A percentile compares a stretch with the other conserved stretches of the same genome.
Conservation (phyloP, 306 rosid genomes). For the Quercus variabilis region DNA sequence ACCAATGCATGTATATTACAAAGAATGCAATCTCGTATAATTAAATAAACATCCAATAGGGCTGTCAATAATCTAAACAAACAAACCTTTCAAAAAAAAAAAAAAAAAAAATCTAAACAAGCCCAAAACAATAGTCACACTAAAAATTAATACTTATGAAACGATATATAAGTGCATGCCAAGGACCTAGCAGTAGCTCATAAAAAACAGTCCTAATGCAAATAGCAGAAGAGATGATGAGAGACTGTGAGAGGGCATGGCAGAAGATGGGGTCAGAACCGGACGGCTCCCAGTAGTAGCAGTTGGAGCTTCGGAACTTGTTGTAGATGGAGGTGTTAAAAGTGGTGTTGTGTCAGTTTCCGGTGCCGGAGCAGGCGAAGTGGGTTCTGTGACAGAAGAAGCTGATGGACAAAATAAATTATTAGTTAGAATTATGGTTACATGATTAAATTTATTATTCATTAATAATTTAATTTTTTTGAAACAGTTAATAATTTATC, state of each 20-base stretch:
- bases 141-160: slow-evolving; percentile 18
- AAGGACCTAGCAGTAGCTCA: slow-evolving; percentile 39
- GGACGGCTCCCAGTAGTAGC: slow-evolving; percentile 52
- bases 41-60: slow-evolving; percentile 16
- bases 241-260: slow-evolving; percentile 29
- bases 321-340: slow-evolving; percentile 43
- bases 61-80: slow-evolving; percentile 12
- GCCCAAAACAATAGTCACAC: slow-evolving; percentile 11
- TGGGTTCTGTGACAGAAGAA: slow-evolving; percentile 45
- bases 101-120: neutral
- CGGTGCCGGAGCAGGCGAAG: slow-evolving; percentile 55
- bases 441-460: neutral
- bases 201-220: slow-evolving; percentile 29
- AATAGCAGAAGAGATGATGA: slow-evolving; percentile 42
- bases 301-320: slow-evolving; percentile 46
- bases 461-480: no score
- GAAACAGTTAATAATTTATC: no score
- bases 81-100: neutral
- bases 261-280: slow-evolving; percentile 56
- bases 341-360: slow-evolving; percentile 39
- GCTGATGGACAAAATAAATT: slow-evolving; percentile 29
- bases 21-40: neutral
- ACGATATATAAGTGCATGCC: neutral
- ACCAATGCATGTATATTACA: slow-evolving; percentile 6
- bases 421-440: no score